Conservation (phyloP, 164 flowering plant genomes). For the Magnolia changhungtana region DNA sequence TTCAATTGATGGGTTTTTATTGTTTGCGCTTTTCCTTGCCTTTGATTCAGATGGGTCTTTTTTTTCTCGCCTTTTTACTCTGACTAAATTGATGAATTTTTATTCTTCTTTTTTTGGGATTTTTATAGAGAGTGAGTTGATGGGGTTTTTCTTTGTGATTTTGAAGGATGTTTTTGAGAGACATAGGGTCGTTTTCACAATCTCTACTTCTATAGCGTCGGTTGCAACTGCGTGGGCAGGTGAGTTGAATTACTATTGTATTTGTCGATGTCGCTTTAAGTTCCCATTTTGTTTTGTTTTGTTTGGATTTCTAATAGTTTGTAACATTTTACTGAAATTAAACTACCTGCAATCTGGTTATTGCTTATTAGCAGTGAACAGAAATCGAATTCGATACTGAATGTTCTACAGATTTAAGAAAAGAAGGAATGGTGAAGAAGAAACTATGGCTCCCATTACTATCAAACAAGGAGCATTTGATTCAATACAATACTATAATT, state of each 20-base stretch:
- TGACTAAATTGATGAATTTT: neutral
- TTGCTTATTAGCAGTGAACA: too few relatives aligned
- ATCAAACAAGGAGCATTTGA: neutral
- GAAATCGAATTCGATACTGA: too few relatives aligned
- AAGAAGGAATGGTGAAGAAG: neutral
- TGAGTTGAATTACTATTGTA: conserved; percentile 22
- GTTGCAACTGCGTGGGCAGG: conserved; percentile 65
- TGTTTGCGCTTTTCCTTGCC: conserved; percentile 3
- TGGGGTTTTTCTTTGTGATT: neutral
- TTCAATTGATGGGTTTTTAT: conserved; percentile 9
- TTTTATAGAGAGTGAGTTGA: neutral
- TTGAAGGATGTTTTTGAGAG: conserved; percentile 79
- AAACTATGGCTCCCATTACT: neutral
- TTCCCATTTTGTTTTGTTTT: neutral
- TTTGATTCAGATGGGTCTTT: neutral
- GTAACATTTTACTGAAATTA: neutral
- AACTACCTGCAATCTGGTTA: neutral
- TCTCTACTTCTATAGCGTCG: conserved; percentile 80
- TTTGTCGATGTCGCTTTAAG: neutral
- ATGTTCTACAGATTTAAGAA: neutral
- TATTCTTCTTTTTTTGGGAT: neutral
- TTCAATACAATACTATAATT: neutral
- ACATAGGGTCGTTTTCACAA: conserved; percentile 81
- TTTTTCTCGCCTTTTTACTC: neutral
- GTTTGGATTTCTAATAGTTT: too few relatives aligned